Conservation (phyloP, 202 grass and related monocot genomes). For the Digitaria exilis region DNA sequence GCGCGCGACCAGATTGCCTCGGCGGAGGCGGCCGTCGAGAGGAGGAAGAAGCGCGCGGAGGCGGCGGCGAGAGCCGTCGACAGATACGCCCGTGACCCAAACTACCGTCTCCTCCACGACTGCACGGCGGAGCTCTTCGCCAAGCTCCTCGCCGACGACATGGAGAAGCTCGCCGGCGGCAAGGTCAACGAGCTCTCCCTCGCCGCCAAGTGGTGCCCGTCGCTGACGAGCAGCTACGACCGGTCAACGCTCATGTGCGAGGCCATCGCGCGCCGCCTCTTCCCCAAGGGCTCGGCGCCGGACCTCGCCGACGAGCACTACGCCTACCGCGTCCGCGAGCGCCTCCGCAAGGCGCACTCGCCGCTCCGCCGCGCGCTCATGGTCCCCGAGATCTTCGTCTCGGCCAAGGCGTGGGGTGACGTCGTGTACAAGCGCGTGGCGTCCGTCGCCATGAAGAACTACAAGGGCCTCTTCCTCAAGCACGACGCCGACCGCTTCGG, state of each 20-base stretch:
- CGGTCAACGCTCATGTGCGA: constrained; percentile 70
- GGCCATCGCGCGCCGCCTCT: constrained; percentile 63
- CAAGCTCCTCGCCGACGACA: constrained; percentile 49
- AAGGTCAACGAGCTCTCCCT: constrained; percentile 48
- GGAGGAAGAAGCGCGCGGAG: constrained; percentile 41
- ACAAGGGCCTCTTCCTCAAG: constrained; percentile 51
- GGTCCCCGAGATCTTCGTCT: constrained; percentile 74
- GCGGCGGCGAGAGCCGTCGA: constrained; percentile 47
- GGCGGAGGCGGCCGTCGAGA: constrained; percentile 41
- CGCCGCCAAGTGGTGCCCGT: constrained; percentile 78
- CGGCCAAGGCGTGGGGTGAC: constrained; percentile 48
- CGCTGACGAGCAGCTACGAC: constrained; percentile 53
- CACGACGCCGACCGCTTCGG: constrained; percentile 58
- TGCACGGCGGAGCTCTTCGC: constrained; percentile 53
- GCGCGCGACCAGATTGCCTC: constrained; percentile 33
- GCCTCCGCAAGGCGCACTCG: constrained; percentile 51
- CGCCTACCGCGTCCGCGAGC: constrained; percentile 58
- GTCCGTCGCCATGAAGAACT: constrained; percentile 75
- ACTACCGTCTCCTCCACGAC: constrained; percentile 60
- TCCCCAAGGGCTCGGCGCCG: constrained; percentile 50
- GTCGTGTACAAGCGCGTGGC: constrained; percentile 67
- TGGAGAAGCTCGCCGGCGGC: constrained; percentile 42
- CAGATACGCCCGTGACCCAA: constrained; percentile 43
- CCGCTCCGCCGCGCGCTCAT: constrained; percentile 62
- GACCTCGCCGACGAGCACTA: constrained; percentile 50